Evolutionary conservation across 495 filamentous ascomycete genomes (phyloP), one percentile per base, ranked within the genome.

Genomic region (Trichoderma asperelloides): DNA sequence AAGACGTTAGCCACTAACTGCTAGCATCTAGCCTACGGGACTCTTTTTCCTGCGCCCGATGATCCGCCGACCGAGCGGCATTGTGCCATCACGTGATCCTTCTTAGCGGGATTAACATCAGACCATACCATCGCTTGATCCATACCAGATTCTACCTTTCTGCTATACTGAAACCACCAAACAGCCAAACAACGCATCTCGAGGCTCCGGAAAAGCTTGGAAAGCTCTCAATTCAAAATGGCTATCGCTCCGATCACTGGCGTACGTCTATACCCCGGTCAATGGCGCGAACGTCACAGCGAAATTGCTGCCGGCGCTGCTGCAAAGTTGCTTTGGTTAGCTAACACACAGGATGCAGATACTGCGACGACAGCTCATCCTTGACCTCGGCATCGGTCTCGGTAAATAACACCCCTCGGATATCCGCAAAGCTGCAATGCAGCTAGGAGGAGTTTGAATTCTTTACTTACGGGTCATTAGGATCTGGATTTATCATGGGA

Each of bases 281-380:
- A 30, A 60, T 27, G 55, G 55, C 25, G 40, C 40, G 30, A 23
- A 4, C n/a, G 16, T 47, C 55, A 25, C 27, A 30, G 11, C 2
- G 25, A 7, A 60, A 28, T 30, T 21, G 9, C 55, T 13, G 27
- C 55, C 23, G 27, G 55, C 16, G 23, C 23, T 21, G 27, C 27
- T 13, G n/a, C 13, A 30, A 51, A 51, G 11, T 18, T 37, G 33
- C 16, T 15, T 33, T 33, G 25, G 3, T 2, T 13, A 60, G 55
- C 55, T 60, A 30, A 60, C 55, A 30, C 43, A 57, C 47, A 51
- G 3, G 25, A 30, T 30, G 13, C 66, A 83, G 81, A 83, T 83
- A 79, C 78, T 83, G 74, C 79, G 80, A 72, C 73, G 79, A 70
- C 73, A 75, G 69, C 79, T 83, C 68, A 75, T 83, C 67, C 72